Conservation (phyloP, 1,284 basidiomycete genomes). For the Earliella scabrosa region DNA sequence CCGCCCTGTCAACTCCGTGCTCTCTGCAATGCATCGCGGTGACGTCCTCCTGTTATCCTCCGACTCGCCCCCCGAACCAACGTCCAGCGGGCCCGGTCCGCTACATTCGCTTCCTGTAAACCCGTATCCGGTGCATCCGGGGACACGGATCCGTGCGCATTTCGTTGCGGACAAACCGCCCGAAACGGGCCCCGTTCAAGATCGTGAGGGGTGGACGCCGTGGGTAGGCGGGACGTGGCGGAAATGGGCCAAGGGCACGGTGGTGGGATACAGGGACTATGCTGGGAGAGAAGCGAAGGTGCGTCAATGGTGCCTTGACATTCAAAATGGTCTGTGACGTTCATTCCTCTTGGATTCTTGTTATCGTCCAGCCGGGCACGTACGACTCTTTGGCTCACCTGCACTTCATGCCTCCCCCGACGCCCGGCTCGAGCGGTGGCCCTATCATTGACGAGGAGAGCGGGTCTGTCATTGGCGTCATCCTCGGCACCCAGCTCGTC, state of each 20-base stretch:
- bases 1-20: conserved; percentile 51
- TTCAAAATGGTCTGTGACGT: too few species aligned
- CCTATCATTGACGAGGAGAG: conserved; percentile 68
- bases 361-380: conserved; percentile 57
- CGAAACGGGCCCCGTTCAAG: conserved; percentile 3
- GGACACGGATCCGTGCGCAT: conserved; percentile 56
- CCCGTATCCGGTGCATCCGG: conserved; percentile 64
- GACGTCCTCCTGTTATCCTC: conserved; percentile 59
- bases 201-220: conserved; percentile 50
- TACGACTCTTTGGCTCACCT: conserved; percentile 70
- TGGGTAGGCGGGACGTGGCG: conserved; percentile 58
- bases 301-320: too few species aligned
- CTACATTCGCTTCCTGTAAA: conserved; percentile 63
- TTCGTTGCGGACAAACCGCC: conserved; percentile 54
- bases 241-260: conserved; percentile 56
- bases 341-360: too few species aligned
- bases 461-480: conserved; percentile 73
- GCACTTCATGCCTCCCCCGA: conserved; percentile 59
- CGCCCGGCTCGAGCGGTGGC: conserved; percentile 72
- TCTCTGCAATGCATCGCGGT: conserved; percentile 62
- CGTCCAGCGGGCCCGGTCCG: too few species aligned
- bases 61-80: conserved; percentile 26
- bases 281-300: conserved; percentile 62
- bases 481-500: conserved; percentile 66
- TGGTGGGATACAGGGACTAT: conserved; percentile 64